These are phyloP conservation scores for Meyerozyma guilliermondii DNA, from an alignment of 1,139 yeast genomes.

Conservation along the genomic window DNA sequence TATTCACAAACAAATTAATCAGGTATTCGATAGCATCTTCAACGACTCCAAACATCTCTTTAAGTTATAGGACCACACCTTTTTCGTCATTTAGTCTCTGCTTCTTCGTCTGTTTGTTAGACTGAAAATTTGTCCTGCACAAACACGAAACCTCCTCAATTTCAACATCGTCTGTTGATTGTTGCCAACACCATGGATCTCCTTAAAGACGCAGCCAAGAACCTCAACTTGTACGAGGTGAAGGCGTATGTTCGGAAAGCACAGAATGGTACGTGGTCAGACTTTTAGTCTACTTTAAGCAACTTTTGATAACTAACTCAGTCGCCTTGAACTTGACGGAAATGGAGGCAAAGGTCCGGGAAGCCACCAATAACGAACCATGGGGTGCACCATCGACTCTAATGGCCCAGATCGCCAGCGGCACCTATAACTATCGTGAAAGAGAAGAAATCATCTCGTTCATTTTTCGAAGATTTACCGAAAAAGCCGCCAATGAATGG, in stretches of 20 bases:
- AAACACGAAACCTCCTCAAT: neutral
- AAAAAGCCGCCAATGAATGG: slow-evolving; percentile 96
- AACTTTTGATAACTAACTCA: slow-evolving; percentile 8
- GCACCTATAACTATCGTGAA: slow-evolving; percentile 83
- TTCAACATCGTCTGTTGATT: slow-evolving; percentile 1
- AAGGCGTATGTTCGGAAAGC: slow-evolving; percentile 97
- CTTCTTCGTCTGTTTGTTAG: too few relatives aligned
- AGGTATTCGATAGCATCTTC: neutral
- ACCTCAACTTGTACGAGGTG: slow-evolving; percentile 87
- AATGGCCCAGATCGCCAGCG: slow-evolving; percentile 94
- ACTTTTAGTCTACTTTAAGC: neutral
- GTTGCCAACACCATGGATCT: slow-evolving; percentile 45
- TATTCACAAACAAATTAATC: neutral
- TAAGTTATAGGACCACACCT: neutral
- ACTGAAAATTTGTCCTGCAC: slow-evolving; percentile 3
- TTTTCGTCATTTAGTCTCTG: too few relatives aligned
- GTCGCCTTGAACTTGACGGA: slow-evolving; percentile 90
- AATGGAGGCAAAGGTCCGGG: slow-evolving; percentile 94
- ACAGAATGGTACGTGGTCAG: slow-evolving; percentile 61
- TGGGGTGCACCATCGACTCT: slow-evolving; percentile 97
- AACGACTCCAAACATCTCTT: neutral
- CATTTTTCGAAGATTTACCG: slow-evolving; percentile 80
- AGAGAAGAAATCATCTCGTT: slow-evolving; percentile 72
- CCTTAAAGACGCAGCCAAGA: slow-evolving; percentile 68
- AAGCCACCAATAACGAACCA: slow-evolving; percentile 97